Conservation (phyloP, 495 filamentous ascomycete genomes). For the Daldinia loculata region DNA sequence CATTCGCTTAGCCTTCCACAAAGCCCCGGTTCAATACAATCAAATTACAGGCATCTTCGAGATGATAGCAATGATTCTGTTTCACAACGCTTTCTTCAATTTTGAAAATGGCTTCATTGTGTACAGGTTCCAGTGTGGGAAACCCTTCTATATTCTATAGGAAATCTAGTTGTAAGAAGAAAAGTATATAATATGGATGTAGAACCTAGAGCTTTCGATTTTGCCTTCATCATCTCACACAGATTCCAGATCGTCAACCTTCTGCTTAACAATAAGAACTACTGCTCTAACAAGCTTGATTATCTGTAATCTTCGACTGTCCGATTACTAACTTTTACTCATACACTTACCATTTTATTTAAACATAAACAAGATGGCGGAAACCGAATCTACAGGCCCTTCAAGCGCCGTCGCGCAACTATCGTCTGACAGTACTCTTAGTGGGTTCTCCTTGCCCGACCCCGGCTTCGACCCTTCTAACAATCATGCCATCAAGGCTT, state of each 20-base stretch:
- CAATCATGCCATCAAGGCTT: background rate
- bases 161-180: background rate
- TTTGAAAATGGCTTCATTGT: background rate
- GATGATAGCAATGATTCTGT: background rate
- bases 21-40: background rate
- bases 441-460: conserved; percentile 22
- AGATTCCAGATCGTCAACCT: background rate
- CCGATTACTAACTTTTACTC: background rate
- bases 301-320: background rate
- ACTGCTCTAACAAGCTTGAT: background rate
- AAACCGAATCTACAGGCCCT: too few species aligned
- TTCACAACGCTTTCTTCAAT: background rate
- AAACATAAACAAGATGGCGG: too few species aligned
- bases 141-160: background rate
- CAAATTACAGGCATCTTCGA: background rate
- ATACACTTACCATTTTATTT: too few species aligned
- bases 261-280: background rate
- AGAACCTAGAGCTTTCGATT: background rate
- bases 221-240: background rate
- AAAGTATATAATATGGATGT: background rate
- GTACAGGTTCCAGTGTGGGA: too few species aligned
- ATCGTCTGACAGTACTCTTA: background rate
- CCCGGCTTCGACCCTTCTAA: conserved; percentile 19
- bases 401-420: background rate
- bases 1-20: background rate